Conservation (phyloP, 1,284 basidiomycete species). For the Fomitopsis pinicola region DNA sequence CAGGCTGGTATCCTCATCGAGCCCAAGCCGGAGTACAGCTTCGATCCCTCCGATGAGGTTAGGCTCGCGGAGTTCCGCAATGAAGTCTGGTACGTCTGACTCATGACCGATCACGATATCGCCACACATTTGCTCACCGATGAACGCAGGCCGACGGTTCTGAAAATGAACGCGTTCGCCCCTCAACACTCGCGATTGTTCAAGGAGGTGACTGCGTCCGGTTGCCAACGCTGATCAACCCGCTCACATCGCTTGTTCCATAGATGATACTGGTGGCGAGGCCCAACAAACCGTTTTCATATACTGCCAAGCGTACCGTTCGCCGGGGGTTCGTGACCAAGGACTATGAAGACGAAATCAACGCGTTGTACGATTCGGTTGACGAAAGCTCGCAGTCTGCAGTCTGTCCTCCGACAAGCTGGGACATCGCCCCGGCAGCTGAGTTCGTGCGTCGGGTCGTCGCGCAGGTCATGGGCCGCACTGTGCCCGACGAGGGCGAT, state of each 20-base stretch:
- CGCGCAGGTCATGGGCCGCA: conserved; percentile 19
- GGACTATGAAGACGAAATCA: conserved; percentile 28
- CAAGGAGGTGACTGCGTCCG: conserved; percentile 27
- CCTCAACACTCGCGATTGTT: conserved; percentile 33
- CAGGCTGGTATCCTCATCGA: conserved; percentile 35
- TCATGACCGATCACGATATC: neutral
- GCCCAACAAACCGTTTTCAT: conserved; percentile 25
- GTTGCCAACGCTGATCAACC: neutral
- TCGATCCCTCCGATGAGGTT: conserved; percentile 22
- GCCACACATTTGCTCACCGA: neutral
- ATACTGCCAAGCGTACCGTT: conserved; percentile 28
- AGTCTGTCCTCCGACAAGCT: conserved; percentile 22
- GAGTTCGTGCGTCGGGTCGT: conserved; percentile 29
- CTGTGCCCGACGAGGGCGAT: conserved; percentile 32
- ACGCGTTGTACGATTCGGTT: conserved; percentile 21
- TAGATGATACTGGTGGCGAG: conserved; percentile 29
- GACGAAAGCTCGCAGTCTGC: conserved; percentile 20
- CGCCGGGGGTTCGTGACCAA: conserved; percentile 20
- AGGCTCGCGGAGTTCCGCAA: conserved; percentile 26
- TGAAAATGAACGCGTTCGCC: conserved; percentile 29
- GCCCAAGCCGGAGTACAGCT: conserved; percentile 20
- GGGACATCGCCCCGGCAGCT: conserved; percentile 19
- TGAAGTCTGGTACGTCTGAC: conserved; percentile 27
- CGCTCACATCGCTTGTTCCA: neutral
- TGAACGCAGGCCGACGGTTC: conserved; percentile 27